Base-by-base conservation (phyloP, 805 yeast genomes). In the Kodamaea neixiangensis region DNA sequence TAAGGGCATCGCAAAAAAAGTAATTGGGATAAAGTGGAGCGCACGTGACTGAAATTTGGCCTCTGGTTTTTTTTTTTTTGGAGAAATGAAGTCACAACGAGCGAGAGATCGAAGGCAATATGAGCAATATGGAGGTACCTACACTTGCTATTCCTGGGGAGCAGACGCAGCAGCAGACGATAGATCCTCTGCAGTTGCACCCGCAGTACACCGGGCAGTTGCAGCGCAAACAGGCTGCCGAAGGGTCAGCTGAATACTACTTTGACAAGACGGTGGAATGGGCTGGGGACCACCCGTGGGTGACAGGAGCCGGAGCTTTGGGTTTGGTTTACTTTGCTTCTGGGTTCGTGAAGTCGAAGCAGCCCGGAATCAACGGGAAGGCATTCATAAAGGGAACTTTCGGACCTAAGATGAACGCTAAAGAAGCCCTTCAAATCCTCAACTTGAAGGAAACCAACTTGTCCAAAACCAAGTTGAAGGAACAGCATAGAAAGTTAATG, bases 321-420 rank as follows among this genome's bases (percentile, higher is more conserved):
- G 81, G 85, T 4, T 71, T 82, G 3, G 81, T 81, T 0, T 87
- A 86, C 60, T 76, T 83, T 48, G 77, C 78, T 15, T 86, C 92
- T 2, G 92, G 92, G 2, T 68, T 81, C 10, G 80, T 85, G 67
- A 87, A 84, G 66, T 69, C 80, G 3, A 80, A 78, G 55, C 86
- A 83, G 54, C 87, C 90, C n/a, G 87, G 89, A 37, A 65, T 80
- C 18, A 75, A 77, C 50, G 87, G 87, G 9, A 80, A 82, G 56
- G 82, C 86, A 17, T 93, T 85, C 63, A 73, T 77, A 64, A 89
- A 85, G 65, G 99, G 98, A 51, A 89, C 97, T 1, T 93, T 93
- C 70, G 97, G 92, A 34, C 67, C 81, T n/a, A 94, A 93, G 68
- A 90, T 93, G 96, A 79, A 80, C 52, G 85, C 92, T 42, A 85